Conservation (phyloP, 176 grass and related monocot species). For the Otatea glauca region DNA sequence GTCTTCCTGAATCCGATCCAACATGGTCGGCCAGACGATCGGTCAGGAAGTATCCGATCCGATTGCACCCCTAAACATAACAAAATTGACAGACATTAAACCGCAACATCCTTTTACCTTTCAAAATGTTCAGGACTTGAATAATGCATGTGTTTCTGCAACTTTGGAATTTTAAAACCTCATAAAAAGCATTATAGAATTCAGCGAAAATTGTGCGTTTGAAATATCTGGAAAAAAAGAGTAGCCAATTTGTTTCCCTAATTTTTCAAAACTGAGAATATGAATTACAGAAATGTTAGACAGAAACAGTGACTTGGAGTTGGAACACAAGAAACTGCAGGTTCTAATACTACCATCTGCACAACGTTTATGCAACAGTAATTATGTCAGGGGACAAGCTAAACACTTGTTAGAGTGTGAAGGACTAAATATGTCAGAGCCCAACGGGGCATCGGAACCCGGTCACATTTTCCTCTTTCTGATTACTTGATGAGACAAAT, state of each 20-base stretch:
- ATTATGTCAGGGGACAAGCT: background rate
- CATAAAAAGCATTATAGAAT: background rate
- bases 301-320: background rate
- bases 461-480: background rate
- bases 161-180: background rate
- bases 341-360: background rate
- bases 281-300: background rate
- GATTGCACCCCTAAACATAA: too few species aligned
- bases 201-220: background rate
- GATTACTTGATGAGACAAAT: background rate
- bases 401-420: background rate
- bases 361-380: conserved; percentile 5
- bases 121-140: background rate
- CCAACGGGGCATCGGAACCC: background rate
- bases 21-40: too few species aligned
- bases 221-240: background rate
- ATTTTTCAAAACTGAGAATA: background rate
- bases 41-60: too few species aligned
- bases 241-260: background rate
- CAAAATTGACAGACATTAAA: background rate
- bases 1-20: too few species aligned
- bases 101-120: background rate
- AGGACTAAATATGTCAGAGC: background rate
- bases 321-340: background rate
- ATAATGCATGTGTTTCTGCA: conserved; percentile 5